Percentiles rank a stretch among this genome's conserved stretches.
These are phyloP conservation scores for Botrytis aclada DNA, from an alignment of 2,329 filamentous ascomycete genomes.

Conservation along the genomic window DNA sequence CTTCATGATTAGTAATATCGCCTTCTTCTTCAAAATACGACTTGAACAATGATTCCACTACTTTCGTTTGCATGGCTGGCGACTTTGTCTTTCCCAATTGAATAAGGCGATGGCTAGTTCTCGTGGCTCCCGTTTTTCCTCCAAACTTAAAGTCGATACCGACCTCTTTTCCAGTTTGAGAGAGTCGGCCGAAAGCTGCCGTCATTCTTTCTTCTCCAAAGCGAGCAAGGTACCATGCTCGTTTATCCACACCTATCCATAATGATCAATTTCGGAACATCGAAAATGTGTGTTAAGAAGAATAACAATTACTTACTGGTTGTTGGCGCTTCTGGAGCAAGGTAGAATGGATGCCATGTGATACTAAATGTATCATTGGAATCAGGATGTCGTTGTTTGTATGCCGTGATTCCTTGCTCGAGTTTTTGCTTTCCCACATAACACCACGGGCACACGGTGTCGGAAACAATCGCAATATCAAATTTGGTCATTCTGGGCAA, in stretches of 20 bases:
- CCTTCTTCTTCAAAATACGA: slow-evolving; percentile 64
- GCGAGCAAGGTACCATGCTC: slow-evolving; percentile 57
- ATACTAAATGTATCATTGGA: slow-evolving; percentile 68
- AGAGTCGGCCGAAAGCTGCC: slow-evolving; percentile 57
- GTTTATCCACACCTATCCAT: slow-evolving; percentile 48
- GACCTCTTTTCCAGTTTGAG: slow-evolving; percentile 56
- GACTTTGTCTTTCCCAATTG: slow-evolving; percentile 61
- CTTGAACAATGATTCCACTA: slow-evolving; percentile 62
- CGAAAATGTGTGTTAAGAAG: not conserved
- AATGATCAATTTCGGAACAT: not conserved
- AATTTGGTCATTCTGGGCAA: slow-evolving; percentile 64
- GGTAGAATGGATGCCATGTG: slow-evolving; percentile 76
- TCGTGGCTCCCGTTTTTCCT: slow-evolving; percentile 70
- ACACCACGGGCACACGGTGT: slow-evolving; percentile 53
- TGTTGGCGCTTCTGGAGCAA: slow-evolving; percentile 63
- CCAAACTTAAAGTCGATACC: slow-evolving; percentile 72
- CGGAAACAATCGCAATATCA: slow-evolving; percentile 74
- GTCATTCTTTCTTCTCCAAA: slow-evolving; percentile 60
- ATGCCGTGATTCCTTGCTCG: slow-evolving; percentile 65
- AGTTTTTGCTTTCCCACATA: slow-evolving; percentile 66
- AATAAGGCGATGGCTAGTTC: slow-evolving; percentile 75
- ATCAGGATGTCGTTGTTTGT: slow-evolving; percentile 59
- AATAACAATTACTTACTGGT: slow-evolving; percentile 43
- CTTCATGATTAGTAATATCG: slow-evolving; percentile 58
- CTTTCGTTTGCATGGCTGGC: slow-evolving; percentile 52